A percentile compares a stretch with the other conserved stretches of the same genome.
These are phyloP conservation scores for Eutrema japonicum DNA, from an alignment of 345 rosid genomes.

Conservation along the genomic window DNA sequence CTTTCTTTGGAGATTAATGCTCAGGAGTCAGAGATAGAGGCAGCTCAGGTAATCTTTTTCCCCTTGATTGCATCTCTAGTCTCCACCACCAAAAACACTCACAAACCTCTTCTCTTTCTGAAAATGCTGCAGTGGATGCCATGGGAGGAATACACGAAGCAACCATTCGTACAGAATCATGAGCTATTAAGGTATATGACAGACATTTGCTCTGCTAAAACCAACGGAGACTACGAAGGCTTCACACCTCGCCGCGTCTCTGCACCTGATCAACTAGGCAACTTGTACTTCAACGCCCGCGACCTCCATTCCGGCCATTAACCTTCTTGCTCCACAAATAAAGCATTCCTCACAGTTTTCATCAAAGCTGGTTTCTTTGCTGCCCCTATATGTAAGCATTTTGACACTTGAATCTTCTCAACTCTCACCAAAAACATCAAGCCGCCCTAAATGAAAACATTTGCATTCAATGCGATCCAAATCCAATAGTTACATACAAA, in stretches of 20 bases:
- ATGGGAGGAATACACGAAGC: slow-evolving; percentile 48
- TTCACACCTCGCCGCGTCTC: slow-evolving; percentile 44
- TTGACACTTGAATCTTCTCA: slow-evolving; percentile 2
- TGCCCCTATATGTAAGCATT: slow-evolving; percentile 28
- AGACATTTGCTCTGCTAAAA: slow-evolving; percentile 48
- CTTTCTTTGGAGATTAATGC: slow-evolving; percentile 62
- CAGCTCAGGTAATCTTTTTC: slow-evolving; percentile 57
- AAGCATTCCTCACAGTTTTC: not conserved
- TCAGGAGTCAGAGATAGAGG: slow-evolving; percentile 81
- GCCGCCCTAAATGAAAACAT: slow-evolving; percentile 16
- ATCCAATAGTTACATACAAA: slow-evolving; percentile 28
- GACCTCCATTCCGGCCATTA: slow-evolving; percentile 41
- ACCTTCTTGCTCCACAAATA: slow-evolving; percentile 5
- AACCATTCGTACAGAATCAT: slow-evolving; percentile 45
- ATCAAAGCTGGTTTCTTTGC: slow-evolving; percentile 14
- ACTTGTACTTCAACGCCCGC: slow-evolving; percentile 42
- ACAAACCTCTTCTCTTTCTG: slow-evolving; percentile 17
- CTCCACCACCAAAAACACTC: slow-evolving; percentile 19
- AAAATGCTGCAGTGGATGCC: slow-evolving; percentile 77
- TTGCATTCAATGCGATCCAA: slow-evolving; percentile 26
- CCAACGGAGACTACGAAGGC: slow-evolving; percentile 42
- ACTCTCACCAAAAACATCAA: slow-evolving; percentile 17
- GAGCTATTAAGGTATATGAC: slow-evolving; percentile 44
- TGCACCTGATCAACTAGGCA: slow-evolving; percentile 37
- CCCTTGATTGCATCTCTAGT: not conserved